Conservation (phyloP, 352 stramenopile species). For the Sclerospora graminicola region DNA sequence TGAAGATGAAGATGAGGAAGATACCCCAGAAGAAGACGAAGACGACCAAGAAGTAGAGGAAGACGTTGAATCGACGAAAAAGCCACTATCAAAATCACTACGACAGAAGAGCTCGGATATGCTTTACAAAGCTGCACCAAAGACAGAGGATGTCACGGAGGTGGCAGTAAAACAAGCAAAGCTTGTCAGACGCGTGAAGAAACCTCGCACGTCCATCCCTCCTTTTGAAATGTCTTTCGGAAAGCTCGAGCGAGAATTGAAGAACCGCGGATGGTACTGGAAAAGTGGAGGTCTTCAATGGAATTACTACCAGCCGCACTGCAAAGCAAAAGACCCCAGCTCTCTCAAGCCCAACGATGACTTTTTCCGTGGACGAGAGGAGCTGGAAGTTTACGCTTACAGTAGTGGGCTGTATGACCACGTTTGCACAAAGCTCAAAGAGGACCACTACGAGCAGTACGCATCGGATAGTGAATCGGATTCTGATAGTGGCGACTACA, state of each 20-base stretch:
- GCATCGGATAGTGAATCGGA: constrained; percentile 10
- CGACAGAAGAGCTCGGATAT: not conserved
- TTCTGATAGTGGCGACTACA: constrained; percentile 5
- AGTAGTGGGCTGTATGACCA: constrained; percentile 26
- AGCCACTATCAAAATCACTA: not conserved
- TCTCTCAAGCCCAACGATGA: constrained; percentile 24
- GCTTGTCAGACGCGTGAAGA: constrained; percentile 1
- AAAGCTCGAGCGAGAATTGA: constrained; percentile 48
- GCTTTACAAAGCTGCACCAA: constrained; percentile 1
- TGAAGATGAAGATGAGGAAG: constrained; percentile 4
- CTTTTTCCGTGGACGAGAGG: constrained; percentile 36
- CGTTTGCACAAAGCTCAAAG: constrained; percentile 29
- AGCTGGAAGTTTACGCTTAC: constrained; percentile 38
- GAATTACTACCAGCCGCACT: constrained; percentile 49
- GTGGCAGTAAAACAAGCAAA: not conserved
- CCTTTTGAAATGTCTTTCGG: constrained; percentile 51
- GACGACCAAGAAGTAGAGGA: constrained; percentile 19
- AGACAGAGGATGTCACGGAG: constrained; percentile 3
- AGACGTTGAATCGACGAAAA: not conserved
- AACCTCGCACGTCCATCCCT: constrained; percentile 24
- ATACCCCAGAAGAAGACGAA: not conserved
- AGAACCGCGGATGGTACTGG: constrained; percentile 57
- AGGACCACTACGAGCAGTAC: constrained; percentile 19
- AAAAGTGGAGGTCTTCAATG: constrained; percentile 26
- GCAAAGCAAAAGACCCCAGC: constrained; percentile 15